phyloP scores from a whole-genome alignment of 345 rosid genomes.

The Rhodamnia rubescens region DNA sequence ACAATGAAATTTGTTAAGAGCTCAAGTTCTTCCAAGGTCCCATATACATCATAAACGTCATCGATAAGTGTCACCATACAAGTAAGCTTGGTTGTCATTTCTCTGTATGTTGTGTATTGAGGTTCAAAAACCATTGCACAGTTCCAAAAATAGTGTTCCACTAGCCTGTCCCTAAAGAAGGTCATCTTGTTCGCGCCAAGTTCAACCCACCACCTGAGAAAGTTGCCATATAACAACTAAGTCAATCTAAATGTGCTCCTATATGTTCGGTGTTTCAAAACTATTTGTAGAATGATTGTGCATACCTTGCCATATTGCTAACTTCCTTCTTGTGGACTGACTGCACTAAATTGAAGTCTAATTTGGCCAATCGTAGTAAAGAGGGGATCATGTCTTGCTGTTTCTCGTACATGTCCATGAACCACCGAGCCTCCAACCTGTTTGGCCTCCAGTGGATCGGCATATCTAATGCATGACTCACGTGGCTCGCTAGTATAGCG shows the following conservation, averaged over 20 bases:
- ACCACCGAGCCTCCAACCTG: constrained; percentile 14
- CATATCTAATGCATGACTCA: neutral
- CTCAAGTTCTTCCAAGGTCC: neutral
- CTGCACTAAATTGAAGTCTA: constrained; percentile 12
- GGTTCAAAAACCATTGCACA: constrained; percentile 3
- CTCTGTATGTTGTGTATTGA: neutral
- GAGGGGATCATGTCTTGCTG: neutral
- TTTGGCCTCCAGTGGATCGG: constrained; percentile 7
- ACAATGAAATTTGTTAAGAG: constrained; percentile 6
- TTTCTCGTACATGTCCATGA: constrained; percentile 1
- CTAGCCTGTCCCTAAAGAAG: constrained; percentile 5
- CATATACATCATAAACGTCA: constrained; percentile 6
- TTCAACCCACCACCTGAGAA: constrained; percentile 8
- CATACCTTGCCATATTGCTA: constrained; percentile 1
- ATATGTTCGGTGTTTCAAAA: too few species aligned
- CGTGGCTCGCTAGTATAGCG: neutral
- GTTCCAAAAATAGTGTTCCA: constrained; percentile 2
- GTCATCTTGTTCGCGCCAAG: neutral
- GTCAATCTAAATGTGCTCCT: neutral
- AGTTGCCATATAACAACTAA: neutral
- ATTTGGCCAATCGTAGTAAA: constrained; percentile 8
- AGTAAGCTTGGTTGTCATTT: neutral
- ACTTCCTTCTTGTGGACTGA: constrained; percentile 1
- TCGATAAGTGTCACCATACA: neutral
- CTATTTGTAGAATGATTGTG: too few species aligned